Conservation (phyloP, 345 rosid genomes). For the Eucalyptus curtisii region DNA sequence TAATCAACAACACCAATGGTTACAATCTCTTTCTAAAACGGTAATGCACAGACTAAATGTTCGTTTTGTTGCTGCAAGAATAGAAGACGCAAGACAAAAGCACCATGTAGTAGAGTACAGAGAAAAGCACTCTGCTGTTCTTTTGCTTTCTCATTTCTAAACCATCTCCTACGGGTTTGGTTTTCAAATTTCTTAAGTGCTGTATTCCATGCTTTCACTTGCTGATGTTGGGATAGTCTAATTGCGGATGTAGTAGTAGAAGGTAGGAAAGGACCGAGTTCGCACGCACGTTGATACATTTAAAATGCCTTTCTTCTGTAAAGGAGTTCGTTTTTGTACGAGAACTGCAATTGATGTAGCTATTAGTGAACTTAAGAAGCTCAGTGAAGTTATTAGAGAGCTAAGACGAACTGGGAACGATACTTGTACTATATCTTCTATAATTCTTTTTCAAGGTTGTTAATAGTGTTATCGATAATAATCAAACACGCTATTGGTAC, state of each 20-base stretch:
- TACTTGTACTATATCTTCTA: not conserved
- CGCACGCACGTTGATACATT: not conserved
- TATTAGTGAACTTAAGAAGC: not conserved
- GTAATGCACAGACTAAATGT: not conserved
- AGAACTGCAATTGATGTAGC: not conserved
- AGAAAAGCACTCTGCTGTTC: not conserved
- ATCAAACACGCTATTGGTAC: not conserved
- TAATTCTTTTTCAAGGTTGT: not conserved
- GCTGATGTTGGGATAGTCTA: not conserved
- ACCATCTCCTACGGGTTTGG: not conserved
- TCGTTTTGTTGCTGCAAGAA: not conserved
- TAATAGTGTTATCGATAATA: not conserved
- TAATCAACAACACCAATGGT: not conserved
- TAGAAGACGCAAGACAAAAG: not conserved
- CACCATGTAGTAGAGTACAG: not conserved
- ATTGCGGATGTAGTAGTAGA: not conserved
- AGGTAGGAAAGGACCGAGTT: not conserved
- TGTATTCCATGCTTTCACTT: not conserved
- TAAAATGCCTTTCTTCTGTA: not conserved
- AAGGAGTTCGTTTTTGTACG: not conserved
- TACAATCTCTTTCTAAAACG: not conserved
- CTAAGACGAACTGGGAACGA: not conserved
- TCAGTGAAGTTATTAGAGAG: not conserved
- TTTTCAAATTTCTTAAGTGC: not conserved
- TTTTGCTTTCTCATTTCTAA: not conserved